Evolutionary conservation across 768 basidiomycete species (phyloP), one percentile per base, ranked within the genome.

Genomic region (Boletus insuetus): DNA sequence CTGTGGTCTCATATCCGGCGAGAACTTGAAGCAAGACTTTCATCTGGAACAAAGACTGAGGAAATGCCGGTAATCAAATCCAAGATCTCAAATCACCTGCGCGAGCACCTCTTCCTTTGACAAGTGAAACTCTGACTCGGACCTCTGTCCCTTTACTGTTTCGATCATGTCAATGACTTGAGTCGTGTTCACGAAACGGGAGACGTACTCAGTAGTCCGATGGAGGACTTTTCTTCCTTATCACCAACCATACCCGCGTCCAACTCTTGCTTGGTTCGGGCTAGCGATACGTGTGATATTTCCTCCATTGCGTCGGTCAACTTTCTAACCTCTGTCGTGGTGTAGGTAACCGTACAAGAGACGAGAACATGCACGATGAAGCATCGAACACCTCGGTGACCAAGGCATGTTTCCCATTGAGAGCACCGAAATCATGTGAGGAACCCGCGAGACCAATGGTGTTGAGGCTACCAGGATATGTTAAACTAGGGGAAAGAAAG

Each of bases 391-490:
- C 64, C 3, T 74, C 66, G 4, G 73, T 68, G 8, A 83, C 72
- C 4, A 74, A 52, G 4, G 77, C 69, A 26, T 64, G 65, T 55
- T 81, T 75, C 3, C 83, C 83, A 2, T 81, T 75, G 17, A 85
- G 72, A 1, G 80, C 68, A 26, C 77, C 76, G 60, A 86, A 86
- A 60, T 84, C 76, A 58, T 85, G 78, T 0, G 80, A 79, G 58
- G 85, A 85, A 2, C 82, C 83, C 10, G 82, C 82, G 38, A 84
- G 79, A 19, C 83, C 83, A 41, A 85, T 75, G 3, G 76, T 75
- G 59, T 86, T 84, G 9, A 85, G 69, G 8, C 82, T 83, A 26
- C 8, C 4, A 9, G 19, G 12, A 35, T 6, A 16, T 0, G 5
- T 45, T 1, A 35, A 19, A 29, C 6, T 8, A 31, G 38, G 46